Percentiles rank a stretch among this genome's conserved stretches.
phyloP scores from a whole-genome alignment of 345 rosid species.

The Chamaenerion angustifolium region DNA sequence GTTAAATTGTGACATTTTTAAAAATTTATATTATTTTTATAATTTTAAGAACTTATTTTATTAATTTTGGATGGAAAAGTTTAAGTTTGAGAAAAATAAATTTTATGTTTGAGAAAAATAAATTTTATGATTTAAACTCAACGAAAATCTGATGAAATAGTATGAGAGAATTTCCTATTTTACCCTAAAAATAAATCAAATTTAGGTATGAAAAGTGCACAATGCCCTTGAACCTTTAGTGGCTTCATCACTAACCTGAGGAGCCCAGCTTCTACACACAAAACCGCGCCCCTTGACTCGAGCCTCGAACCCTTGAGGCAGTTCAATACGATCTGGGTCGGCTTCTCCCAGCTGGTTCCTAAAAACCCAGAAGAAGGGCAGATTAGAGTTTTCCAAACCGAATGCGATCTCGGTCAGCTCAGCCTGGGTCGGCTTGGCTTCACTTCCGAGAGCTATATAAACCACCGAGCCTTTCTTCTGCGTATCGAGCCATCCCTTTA shows the following conservation, averaged over 20 bases:
- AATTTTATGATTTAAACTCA: too few species aligned
- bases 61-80: too few species aligned
- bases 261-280: conserved; percentile 30
- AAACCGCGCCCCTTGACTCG: conserved; percentile 18
- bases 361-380: conserved; percentile 33
- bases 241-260: conserved; percentile 25
- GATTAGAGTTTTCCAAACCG: conserved; percentile 24
- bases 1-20: too few species aligned
- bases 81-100: too few species aligned
- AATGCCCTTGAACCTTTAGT: too few species aligned
- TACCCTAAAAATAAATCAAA: too few species aligned
- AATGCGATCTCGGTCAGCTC: conserved; percentile 20
- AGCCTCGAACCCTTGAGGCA: conserved; percentile 25
- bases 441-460: conserved; percentile 28
- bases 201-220: too few species aligned
- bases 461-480: conserved; percentile 11
- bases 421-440: conserved; percentile 20
- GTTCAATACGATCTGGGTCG: conserved; percentile 11
- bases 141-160: too few species aligned
- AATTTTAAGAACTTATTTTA: too few species aligned
- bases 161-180: too few species aligned
- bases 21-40: too few species aligned
- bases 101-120: too few species aligned
- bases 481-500: conserved; percentile 23
- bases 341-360: conserved; percentile 9